Base-by-base conservation (phyloP, 768 basidiomycete genomes). In the Auricularia sp. region DNA sequence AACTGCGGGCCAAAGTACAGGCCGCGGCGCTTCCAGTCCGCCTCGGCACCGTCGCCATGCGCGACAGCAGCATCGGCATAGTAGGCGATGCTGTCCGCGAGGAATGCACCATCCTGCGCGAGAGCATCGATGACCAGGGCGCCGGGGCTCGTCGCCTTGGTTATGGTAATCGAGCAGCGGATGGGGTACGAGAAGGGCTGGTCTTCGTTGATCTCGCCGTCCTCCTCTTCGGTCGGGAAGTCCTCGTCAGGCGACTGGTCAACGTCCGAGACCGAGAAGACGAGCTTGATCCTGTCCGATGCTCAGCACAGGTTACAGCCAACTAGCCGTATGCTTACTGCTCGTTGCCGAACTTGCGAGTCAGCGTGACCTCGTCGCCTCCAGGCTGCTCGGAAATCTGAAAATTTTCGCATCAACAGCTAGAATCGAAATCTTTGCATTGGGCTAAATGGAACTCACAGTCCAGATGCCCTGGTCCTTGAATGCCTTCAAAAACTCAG, bases 1-100 rank as follows among this genome's bases (percentile, higher is more conserved):
- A 97, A 98, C 79, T 89, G 86, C 62, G 95, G 96, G 1, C 96
- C 96, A 72, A 96, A 86, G 80, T 97, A 98, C 68, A 90, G 77
- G 1, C 90, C 93, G 21, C 94, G 84, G 59, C 95, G 85, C 73
- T 88, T 90, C 93, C 91, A 98, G 77, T 98, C 94, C 7, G 90
- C 88, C 67, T 98, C 93, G 6, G 91, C 87, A 12, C 86, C 91
- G 69, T 91, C 75, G 6, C 88, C 89, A 14, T 84, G 87, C 12
- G 87, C 93, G 12, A 90, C 69, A 70, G 84, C 81, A 36, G 79
- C 77, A 68, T 93, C 90, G 1, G 79, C 74, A 76, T 96, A 98
- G 80, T 80, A 93, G 1, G 94, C 85, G 67, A 95, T 84, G 75
- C 92, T 96, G 74, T 97, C 94, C 62, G 95, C 80, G n/a, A 88